A percentile compares a stretch with the other conserved stretches of the same genome.
Evolutionary conservation across 768 basidiomycete genomes (phyloP).

Genomic region (Termitomyces eurrhizus): DNA sequence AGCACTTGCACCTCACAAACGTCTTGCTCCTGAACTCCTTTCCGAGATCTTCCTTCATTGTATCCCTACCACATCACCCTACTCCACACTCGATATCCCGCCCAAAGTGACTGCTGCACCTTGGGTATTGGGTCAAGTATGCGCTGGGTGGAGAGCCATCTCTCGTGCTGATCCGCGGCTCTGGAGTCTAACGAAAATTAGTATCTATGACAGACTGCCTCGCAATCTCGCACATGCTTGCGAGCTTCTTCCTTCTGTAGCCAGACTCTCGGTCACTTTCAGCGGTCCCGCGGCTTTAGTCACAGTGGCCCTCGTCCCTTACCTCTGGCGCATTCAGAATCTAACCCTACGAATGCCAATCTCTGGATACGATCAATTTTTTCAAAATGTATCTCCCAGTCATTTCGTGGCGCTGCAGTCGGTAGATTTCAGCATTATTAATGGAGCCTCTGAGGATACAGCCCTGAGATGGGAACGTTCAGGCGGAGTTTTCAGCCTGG

Average conservation of each 20-base stretch:
- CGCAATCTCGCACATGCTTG: slow-evolving; percentile 1
- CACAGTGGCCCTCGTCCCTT: neutral
- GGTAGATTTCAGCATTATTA: neutral
- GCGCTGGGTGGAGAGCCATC: slow-evolving; percentile 8
- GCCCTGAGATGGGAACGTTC: neutral
- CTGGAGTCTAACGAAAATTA: slow-evolving; percentile 3
- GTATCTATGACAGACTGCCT: neutral
- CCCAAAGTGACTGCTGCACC: neutral
- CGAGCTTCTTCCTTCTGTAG: slow-evolving; percentile 7
- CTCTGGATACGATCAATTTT: slow-evolving; percentile 2
- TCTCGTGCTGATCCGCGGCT: slow-evolving; percentile 7
- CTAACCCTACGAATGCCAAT: slow-evolving; percentile 1
- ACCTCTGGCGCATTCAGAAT: slow-evolving; percentile 10
- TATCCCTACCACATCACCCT: neutral
- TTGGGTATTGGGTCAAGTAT: slow-evolving; percentile 12
- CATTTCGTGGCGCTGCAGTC: slow-evolving; percentile 5
- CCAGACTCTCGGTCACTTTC: neutral
- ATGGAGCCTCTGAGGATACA: neutral
- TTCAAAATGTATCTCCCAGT: neutral
- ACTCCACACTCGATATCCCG: neutral
- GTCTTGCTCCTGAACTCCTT: slow-evolving; percentile 11
- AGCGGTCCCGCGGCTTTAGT: neutral
- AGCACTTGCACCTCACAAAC: slow-evolving; percentile 11
- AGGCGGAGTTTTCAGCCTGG: slow-evolving; percentile 2
- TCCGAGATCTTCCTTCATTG: slow-evolving; percentile 11